phyloP scores from a whole-genome alignment of 345 rosid species.

The Arabidopsis thaliana region TAIR10.1 NC_003075.7:15959501-15960000 shows the following conservation, averaged over 20 bases:
- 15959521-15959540: constrained; percentile 2
- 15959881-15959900: constrained; percentile 12
- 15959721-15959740: constrained; percentile 27
- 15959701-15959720: constrained; percentile 26
- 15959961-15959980: constrained; percentile 29
- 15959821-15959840: constrained; percentile 2
- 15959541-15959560: neutral
- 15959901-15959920: constrained; percentile 33
- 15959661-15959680: constrained; percentile 8
- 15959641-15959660: constrained; percentile 36
- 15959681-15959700: constrained; percentile 32
- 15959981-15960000: constrained; percentile 31
- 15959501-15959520: neutral
- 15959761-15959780: neutral
- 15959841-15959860: neutral
- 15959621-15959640: constrained; percentile 20
- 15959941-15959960: neutral
- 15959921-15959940: constrained; percentile 14
- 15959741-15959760: constrained; percentile 19
- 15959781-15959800: neutral
- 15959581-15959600: constrained; percentile 46
- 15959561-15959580: neutral
- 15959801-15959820: constrained; percentile 21
- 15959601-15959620: constrained; percentile 37
- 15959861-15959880: constrained; percentile 31